phyloP scores from a whole-genome alignment of 2,329 filamentous ascomycete genomes.

The Aspergillus vadensis region DNA sequence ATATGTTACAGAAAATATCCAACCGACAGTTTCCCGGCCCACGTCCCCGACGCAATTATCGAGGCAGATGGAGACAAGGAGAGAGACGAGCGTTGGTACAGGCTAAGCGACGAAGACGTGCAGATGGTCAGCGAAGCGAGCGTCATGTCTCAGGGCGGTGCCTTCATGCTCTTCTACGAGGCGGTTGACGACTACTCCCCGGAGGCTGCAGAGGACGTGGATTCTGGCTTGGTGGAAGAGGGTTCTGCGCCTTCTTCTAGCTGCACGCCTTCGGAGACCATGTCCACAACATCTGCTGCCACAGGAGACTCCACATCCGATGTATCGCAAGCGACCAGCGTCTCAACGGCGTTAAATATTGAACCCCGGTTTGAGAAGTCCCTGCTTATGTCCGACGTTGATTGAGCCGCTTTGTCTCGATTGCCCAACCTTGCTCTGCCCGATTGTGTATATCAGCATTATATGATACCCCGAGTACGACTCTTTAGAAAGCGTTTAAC shows the following conservation, averaged over 20 bases:
- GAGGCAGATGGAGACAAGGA: conserved; percentile 38
- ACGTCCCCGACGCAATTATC: conserved; percentile 34
- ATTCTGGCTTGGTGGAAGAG: conserved; percentile 8
- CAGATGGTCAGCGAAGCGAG: conserved; percentile 70
- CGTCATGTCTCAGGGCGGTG: conserved; percentile 75
- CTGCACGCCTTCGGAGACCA: conserved; percentile 27
- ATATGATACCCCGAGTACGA: conserved; percentile 23
- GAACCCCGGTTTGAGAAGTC: conserved; percentile 10
- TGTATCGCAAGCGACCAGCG: conserved; percentile 33
- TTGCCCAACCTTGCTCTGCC: background rate
- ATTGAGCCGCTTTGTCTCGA: conserved; percentile 9
- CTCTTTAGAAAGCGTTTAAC: conserved; percentile 19
- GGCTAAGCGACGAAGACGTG: conserved; percentile 87
- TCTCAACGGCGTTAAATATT: conserved; percentile 25
- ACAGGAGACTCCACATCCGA: conserved; percentile 28
- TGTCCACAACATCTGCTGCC: conserved; percentile 29
- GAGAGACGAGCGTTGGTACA: conserved; percentile 72
- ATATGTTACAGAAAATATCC: conserved; percentile 81
- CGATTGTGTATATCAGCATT: conserved; percentile 16
- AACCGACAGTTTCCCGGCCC: conserved; percentile 35
- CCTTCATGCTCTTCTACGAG: conserved; percentile 98
- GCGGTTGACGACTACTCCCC: conserved; percentile 53
- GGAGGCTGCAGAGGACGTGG: background rate
- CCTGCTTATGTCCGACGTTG: conserved; percentile 12
- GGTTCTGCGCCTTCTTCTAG: conserved; percentile 23